phyloP scores from a whole-genome alignment of 495 filamentous ascomycete species.

The Tuber indicum region DNA sequence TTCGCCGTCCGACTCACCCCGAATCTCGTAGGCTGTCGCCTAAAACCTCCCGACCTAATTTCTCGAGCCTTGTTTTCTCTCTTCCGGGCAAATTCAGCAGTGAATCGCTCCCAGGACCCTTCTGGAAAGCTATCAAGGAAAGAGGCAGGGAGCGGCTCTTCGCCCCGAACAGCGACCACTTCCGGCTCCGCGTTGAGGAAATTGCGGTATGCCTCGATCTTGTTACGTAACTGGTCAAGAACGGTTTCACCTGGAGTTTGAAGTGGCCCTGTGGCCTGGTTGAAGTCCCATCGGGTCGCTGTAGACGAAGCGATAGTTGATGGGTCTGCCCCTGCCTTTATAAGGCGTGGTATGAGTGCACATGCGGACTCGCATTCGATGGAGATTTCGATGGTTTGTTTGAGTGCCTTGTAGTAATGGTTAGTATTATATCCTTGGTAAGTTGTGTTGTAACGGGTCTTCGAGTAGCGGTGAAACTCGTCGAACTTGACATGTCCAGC shows the following conservation, averaged over 20 bases:
- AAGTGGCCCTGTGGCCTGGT: background rate
- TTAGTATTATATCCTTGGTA: slow-evolving; percentile 16
- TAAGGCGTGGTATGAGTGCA: slow-evolving; percentile 16
- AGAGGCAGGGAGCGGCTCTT: background rate
- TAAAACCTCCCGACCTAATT: background rate
- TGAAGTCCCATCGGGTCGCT: background rate
- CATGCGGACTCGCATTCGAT: background rate
- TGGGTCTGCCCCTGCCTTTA: slow-evolving; percentile 24
- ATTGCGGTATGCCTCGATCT: slow-evolving; percentile 43
- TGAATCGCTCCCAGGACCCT: slow-evolving; percentile 26
- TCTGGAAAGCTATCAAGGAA: slow-evolving; percentile 19
- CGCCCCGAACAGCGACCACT: background rate
- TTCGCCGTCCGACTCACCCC: slow-evolving; percentile 19
- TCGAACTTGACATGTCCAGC: slow-evolving; percentile 51
- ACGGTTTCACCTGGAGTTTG: slow-evolving; percentile 46
- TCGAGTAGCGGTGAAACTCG: slow-evolving; percentile 41
- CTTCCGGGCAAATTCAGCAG: slow-evolving; percentile 11
- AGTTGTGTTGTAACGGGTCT: slow-evolving; percentile 20
- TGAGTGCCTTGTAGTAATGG: slow-evolving; percentile 4
- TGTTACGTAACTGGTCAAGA: slow-evolving; percentile 52
- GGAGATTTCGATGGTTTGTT: slow-evolving; percentile 29
- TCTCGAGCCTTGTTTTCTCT: slow-evolving; percentile 25
- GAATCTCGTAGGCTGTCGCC: background rate
- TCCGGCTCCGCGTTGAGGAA: slow-evolving; percentile 17
- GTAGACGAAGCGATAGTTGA: slow-evolving; percentile 15